Base-by-base conservation (phyloP, 805 yeast species). In the Lipomyces mesembrius region DNA sequence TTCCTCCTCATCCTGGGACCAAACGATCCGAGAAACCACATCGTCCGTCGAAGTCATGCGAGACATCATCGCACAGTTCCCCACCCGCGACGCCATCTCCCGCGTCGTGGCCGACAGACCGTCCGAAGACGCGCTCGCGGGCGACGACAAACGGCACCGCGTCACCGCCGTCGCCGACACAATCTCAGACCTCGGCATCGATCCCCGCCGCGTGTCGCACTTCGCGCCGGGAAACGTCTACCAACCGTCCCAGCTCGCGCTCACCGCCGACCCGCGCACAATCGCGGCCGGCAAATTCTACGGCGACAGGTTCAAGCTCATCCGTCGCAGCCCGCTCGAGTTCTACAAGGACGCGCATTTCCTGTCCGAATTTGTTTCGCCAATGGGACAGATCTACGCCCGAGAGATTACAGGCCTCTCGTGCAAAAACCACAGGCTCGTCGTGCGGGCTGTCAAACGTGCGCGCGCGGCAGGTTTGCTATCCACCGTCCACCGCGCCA, bases 361-460 rank as follows among this genome's bases (percentile, higher is more conserved):
- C 29, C 81, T 91, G 68, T 85, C 90, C 0, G 80, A 82, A 57
- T 91, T 85, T 72, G 74, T 91, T 57, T 80, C 88, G 12, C 78
- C 87, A 20, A 83, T 90, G 0, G 97, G 97, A n/a, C 87, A 85
- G 75, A 90, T 91, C 29, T 79, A 85, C 56, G 88, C 90, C 49
- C 81, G 92, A 71, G 85, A 84, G 12, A 52, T n/a, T 8, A 90
- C 93, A 1, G 90, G 90, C 2, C 81, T 91, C 67, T 82, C 80
- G n/a, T 81, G 82, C 6, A 83, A 81, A 70, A 89, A 88, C 75
- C 96, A 91, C 74, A 85, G 85, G 74, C 81, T 83, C 71, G 77
- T 91, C 73, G 81, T 90, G 0, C 87, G 84, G 68, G 93, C 96
- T n/a, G 82, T 91, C 57, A 87, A 87, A 76, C 84, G 96, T 71